phyloP scores from a whole-genome alignment of 1,139 yeast genomes.

The Kodamaea suecica region DNA sequence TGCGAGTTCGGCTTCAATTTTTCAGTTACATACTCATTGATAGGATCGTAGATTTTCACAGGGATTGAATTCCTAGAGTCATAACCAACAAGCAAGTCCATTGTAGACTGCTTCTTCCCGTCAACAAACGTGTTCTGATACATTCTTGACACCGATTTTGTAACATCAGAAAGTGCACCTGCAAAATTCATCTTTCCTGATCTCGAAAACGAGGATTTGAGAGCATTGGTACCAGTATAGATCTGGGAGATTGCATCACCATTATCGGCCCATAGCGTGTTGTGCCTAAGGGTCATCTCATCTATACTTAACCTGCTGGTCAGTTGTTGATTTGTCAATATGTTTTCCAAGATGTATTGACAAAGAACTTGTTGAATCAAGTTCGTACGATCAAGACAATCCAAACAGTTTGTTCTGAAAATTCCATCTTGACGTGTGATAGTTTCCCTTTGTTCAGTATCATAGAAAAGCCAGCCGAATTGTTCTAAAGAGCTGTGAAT shows the following conservation, averaged over 20 bases:
- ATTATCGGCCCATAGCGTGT: conserved; percentile 93
- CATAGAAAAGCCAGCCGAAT: conserved; percentile 72
- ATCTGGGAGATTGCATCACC: conserved; percentile 97
- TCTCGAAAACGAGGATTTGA: conserved; percentile 89
- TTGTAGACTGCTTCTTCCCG: conserved; percentile 80
- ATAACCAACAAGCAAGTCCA: conserved; percentile 82
- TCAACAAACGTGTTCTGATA: conserved; percentile 96
- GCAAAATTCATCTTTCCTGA: conserved; percentile 95
- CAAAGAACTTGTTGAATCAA: conserved; percentile 84
- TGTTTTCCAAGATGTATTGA: conserved; percentile 56
- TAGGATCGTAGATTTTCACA: conserved; percentile 83
- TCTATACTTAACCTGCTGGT: conserved; percentile 24
- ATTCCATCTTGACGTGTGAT: conserved; percentile 82
- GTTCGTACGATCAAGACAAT: conserved; percentile 93
- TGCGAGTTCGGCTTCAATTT: conserved; percentile 49
- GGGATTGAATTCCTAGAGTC: conserved; percentile 62
- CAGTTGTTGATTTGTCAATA: conserved; percentile 49
- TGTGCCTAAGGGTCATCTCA: conserved; percentile 65
- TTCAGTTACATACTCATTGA: conserved; percentile 72
- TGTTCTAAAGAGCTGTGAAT: conserved; percentile 65
- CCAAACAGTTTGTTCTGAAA: conserved; percentile 89
- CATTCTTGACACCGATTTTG: conserved; percentile 91
- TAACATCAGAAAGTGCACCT: conserved; percentile 93
- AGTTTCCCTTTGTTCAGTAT: conserved; percentile 31
- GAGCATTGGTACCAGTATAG: conserved; percentile 95